A percentile compares a stretch with the other conserved stretches of the same genome.
Conservation (phyloP, 169 alveolate species). For the Ichthyophthirius multifiliis region DNA sequence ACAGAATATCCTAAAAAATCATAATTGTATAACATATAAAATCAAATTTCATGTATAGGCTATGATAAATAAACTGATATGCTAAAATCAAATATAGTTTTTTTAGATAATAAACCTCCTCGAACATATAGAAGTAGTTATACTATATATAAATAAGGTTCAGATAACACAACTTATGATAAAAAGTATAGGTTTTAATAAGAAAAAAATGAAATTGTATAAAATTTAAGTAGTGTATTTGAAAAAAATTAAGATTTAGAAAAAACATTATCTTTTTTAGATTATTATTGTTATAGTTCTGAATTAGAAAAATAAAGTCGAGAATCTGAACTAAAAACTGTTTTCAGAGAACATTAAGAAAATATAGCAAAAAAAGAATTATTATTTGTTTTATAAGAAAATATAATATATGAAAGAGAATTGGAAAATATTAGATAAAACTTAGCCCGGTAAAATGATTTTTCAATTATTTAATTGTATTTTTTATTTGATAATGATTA, state of each 20-base stretch:
- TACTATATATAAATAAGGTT: not conserved
- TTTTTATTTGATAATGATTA: not conserved
- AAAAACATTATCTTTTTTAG: not conserved
- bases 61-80: not conserved
- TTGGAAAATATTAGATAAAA: not conserved
- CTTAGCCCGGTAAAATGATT: not conserved
- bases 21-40: not conserved
- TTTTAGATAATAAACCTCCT: slow-evolving; percentile 10
- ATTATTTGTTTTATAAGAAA: not conserved
- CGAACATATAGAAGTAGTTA: not conserved
- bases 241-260: not conserved
- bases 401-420: not conserved
- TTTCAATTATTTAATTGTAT: not conserved
- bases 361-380: not conserved
- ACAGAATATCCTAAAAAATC: not conserved
- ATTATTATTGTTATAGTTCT: not conserved
- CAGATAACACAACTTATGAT: no score
- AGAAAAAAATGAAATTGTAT: not conserved
- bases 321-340: not conserved
- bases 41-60: not conserved
- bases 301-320: not conserved
- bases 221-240: not conserved
- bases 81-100: not conserved
- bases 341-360: not conserved
- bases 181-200: no score